Evolutionary conservation across 129 eudicot genomes (phyloP).

Genomic region (Rutidosis leptorrhynchoides): DNA sequence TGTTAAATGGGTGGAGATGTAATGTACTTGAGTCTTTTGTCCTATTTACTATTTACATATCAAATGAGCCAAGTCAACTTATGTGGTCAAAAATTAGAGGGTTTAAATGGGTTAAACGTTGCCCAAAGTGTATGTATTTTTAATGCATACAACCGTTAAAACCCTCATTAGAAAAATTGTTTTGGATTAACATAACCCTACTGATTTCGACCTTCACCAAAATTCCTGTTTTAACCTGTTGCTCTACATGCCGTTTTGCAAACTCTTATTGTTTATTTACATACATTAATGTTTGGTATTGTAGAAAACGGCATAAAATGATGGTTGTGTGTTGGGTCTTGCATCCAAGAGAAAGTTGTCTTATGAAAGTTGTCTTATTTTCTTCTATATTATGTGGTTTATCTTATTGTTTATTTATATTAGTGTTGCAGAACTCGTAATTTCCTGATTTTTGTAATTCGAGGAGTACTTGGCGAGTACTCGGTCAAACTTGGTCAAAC

Average conservation of each 20-base stretch:
- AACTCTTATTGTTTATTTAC: too few relatives aligned
- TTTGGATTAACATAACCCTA: background rate
- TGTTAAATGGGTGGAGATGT: too few relatives aligned
- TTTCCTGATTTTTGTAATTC: too few relatives aligned
- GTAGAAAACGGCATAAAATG: too few relatives aligned
- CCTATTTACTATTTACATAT: too few relatives aligned
- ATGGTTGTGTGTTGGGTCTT: too few relatives aligned
- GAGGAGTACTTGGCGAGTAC: too few relatives aligned
- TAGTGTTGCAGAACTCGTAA: conserved; percentile 57
- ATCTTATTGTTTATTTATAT: too few relatives aligned
- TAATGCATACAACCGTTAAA: background rate
- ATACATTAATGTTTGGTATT: too few relatives aligned
- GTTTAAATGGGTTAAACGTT: background rate
- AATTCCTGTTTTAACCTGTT: conserved; percentile 1
- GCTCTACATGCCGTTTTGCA: conserved; percentile 2
- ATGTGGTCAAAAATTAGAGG: background rate
- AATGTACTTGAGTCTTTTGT: too few relatives aligned
- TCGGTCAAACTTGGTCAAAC: too few relatives aligned
- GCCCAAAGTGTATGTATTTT: conserved; percentile 1
- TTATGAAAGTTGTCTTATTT: background rate
- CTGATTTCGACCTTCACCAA: background rate
- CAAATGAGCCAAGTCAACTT: conserved; percentile 6
- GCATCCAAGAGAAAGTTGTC: conserved; percentile 2
- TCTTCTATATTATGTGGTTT: conserved; percentile 11
- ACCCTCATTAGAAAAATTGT: background rate